phyloP scores from a whole-genome alignment of 2,329 filamentous ascomycete species.

The Trichoderma sp. region DNA sequence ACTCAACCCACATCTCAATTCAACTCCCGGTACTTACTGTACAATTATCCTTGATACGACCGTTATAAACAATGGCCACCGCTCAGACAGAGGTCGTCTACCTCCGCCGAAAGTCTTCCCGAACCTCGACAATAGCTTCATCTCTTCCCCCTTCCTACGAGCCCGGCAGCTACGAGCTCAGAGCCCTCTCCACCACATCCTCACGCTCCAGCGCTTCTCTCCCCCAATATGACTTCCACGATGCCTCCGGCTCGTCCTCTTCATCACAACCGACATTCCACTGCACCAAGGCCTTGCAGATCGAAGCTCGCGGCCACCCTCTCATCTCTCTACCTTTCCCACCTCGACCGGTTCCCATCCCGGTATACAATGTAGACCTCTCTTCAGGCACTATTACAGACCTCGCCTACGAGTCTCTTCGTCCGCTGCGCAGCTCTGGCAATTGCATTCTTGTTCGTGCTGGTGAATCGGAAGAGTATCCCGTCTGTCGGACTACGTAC shows the following conservation, averaged over 20 bases:
- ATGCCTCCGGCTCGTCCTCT: conserved; percentile 11
- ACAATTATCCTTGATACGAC: background rate
- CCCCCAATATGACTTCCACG: conserved; percentile 27
- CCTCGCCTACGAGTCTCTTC: conserved; percentile 50
- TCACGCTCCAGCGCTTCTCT: conserved; percentile 30
- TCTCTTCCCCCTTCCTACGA: conserved; percentile 32
- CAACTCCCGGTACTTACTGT: background rate
- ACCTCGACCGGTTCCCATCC: conserved; percentile 39
- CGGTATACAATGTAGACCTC: conserved; percentile 40
- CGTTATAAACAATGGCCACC: conserved; percentile 20
- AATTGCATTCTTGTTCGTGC: conserved; percentile 47
- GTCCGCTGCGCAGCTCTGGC: conserved; percentile 45
- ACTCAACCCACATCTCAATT: background rate
- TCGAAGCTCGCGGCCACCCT: conserved; percentile 46
- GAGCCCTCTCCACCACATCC: conserved; percentile 24
- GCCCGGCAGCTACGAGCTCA: conserved; percentile 26
- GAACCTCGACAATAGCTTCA: background rate
- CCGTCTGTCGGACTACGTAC: conserved; percentile 53
- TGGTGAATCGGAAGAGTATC: conserved; percentile 32
- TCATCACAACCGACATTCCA: conserved; percentile 33
- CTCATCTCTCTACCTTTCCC: conserved; percentile 42
- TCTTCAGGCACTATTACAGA: conserved; percentile 37
- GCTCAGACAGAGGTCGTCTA: background rate
- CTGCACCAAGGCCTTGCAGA: conserved; percentile 46
- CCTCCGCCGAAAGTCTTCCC: background rate